Evolutionary conservation across 345 rosid species (phyloP).

Genomic region (Diplotaxis tenuifolia): DNA sequence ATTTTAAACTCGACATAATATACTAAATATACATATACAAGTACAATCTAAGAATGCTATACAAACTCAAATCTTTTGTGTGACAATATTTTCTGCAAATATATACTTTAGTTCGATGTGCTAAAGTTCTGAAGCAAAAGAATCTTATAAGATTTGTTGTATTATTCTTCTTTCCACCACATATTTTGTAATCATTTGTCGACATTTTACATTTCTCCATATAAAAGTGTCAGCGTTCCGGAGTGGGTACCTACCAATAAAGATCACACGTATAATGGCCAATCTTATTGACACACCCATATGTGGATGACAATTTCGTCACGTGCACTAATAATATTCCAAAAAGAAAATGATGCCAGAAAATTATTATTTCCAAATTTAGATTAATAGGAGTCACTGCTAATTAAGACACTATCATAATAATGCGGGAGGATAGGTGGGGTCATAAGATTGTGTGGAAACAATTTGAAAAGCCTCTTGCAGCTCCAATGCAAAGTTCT

Average conservation of each 20-base stretch:
- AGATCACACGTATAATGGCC: conserved; percentile 20
- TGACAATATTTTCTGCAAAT: not conserved
- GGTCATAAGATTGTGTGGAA: conserved; percentile 29
- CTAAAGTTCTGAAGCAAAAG: not conserved
- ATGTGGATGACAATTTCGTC: conserved; percentile 34
- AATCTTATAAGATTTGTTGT: not conserved
- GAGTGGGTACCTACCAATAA: conserved; percentile 29
- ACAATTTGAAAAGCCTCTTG: conserved; percentile 17
- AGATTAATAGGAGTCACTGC: not conserved
- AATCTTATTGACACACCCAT: conserved; percentile 25
- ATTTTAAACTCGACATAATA: not conserved
- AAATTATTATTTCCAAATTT: not conserved
- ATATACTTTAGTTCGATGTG: not conserved
- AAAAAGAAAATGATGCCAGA: conserved; percentile 1
- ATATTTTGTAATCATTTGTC: conserved; percentile 2
- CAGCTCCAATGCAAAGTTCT: no score
- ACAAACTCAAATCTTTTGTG: not conserved
- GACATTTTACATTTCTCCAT: not conserved
- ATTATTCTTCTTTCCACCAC: not conserved
- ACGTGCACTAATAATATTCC: conserved; percentile 14
- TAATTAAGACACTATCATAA: conserved; percentile 26
- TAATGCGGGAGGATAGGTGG: conserved; percentile 25
- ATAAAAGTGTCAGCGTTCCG: conserved; percentile 19
- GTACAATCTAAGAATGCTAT: not conserved
- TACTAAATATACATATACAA: not conserved